Evolutionary conservation across 805 yeast species (phyloP), one percentile per base, ranked within the genome.

Genomic region (Suhomyces prunicola): DNA sequence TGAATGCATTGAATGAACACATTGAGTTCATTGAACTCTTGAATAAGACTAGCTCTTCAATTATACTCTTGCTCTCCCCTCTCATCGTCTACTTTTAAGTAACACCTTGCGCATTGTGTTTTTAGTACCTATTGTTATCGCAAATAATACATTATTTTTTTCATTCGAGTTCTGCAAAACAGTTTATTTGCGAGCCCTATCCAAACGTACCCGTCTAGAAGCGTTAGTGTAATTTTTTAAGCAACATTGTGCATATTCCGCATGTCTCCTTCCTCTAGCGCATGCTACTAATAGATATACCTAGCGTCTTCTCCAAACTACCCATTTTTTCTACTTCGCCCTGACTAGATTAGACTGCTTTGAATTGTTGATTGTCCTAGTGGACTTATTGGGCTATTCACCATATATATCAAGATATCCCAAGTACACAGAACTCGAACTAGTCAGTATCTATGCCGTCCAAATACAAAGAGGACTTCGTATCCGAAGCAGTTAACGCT

Each of bases 401-500:
- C 40, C 19, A 35, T 17, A 35, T 17, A 35, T n/a, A 35, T 17
- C 40, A 35, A n/a, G 10, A 35, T n/a, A 36, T 36, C 17, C 41
- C 41, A 9, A 36, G 13, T 36, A 36, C 22, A 4, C n/a, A 4
- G 33, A 15, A 15, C 9, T 15, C 5, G 12, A 17, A 2, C 17
- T 36, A 36, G 22, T 8, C 22, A 36, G 7, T n/a, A 8, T 17
- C 13, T 5, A 17, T 36, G 22, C 41, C 22, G 13, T 17, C 41
- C 41, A 15, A 36, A 17, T 36, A n/a, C 42, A 42, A 42, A 42
- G 27, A 46, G 6, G 48, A 46, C 33, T 31, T 19, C 12, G 33
- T 46, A 33, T 23, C 48, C 12, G 48, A 46, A 23, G 48, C 41
- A 9, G 48, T 46, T 31, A 47, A 23, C 8, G 31, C 54, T 46